phyloP scores from a whole-genome alignment of 179 eudicot species.

The Monotropa hypopitys region DNA sequence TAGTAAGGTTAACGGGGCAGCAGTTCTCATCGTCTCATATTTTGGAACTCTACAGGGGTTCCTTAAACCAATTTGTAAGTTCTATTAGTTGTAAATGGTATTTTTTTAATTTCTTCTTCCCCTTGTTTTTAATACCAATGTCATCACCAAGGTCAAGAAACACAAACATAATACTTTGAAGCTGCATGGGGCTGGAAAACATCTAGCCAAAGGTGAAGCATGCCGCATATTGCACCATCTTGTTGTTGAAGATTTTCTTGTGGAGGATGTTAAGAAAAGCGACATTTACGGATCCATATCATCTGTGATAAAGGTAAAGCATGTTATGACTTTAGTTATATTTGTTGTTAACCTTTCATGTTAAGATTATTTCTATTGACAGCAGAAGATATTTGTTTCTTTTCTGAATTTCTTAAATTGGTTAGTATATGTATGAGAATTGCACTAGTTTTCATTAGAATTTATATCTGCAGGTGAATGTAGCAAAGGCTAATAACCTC shows the following conservation, averaged over 20 bases:
- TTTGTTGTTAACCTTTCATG: slow-evolving; percentile 1
- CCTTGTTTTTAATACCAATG: neutral
- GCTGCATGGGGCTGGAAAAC: slow-evolving; percentile 92
- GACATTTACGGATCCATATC: slow-evolving; percentile 86
- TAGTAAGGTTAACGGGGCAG: slow-evolving; percentile 65
- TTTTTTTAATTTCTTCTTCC: neutral
- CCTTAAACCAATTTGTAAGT: slow-evolving; percentile 79
- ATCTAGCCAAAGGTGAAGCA: slow-evolving; percentile 83
- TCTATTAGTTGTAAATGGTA: neutral
- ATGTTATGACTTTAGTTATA: neutral
- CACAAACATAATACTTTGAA: slow-evolving; percentile 54
- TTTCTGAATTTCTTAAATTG: neutral
- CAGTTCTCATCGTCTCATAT: slow-evolving; percentile 75
- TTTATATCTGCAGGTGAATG: slow-evolving; percentile 52
- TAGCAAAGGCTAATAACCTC: slow-evolving; percentile 36
- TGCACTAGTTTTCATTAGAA: neutral
- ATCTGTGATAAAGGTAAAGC: slow-evolving; percentile 57
- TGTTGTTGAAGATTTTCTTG: slow-evolving; percentile 69
- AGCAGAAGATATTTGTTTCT: neutral
- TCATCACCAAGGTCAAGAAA: slow-evolving; percentile 57
- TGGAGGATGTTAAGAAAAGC: slow-evolving; percentile 86
- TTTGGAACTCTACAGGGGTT: slow-evolving; percentile 87
- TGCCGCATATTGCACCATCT: slow-evolving; percentile 84
- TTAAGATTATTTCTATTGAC: neutral
- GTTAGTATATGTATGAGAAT: neutral